Evolutionary conservation across 768 basidiomycete species (phyloP), one percentile per base, ranked within the genome.

Genomic region (Psilocybe sp.): DNA sequence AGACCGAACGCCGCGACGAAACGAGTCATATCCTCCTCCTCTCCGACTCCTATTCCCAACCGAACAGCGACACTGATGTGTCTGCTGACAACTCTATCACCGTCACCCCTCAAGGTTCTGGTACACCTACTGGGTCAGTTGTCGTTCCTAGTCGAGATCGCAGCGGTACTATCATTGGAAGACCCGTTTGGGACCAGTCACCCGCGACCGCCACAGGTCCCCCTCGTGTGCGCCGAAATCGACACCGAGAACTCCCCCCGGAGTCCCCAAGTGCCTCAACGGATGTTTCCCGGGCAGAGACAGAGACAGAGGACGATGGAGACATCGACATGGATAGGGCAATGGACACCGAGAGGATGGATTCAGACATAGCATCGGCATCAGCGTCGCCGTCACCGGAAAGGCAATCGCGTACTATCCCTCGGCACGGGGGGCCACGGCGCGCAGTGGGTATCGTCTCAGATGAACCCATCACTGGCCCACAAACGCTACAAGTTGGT

Each of bases 281-380:
- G 1, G 69, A 71, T 31, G 78, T 73, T n/a, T 82, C 83, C 0
- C 71, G 85, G 11, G 75, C 84, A 0, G 85, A 87, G 50, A 85
- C 87, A 0, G 89, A 91, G 67, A 85, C 87, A 0, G 89, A 94
- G 62, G 87, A 87, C 19, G 87, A 89, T 46, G 82, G 74, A 15
- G 87, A 82, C 53, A 69, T 73, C 33, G 73, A 76, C 44, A 75
- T 78, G 65, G 72, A 70, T 47, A 32, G 62, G 61, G 23, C 23
- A 28, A 28, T 28, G 23, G 23, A 28, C 7, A 28, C 23, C 7
- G 54, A 59, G 47, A 55, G 59, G 11, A 52, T 58, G 19, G 61
- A 64, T 41, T 51, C 61, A 9, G 60, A 64, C 15, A 55, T 60
- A 4, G 59, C 64, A 2, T 64, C 69, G 2, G 56, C 64, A 7